A percentile compares a stretch with the other conserved stretches of the same genome.
phyloP scores from a whole-genome alignment of 257 asterid species.

The Jacaranda mimosifolia region DNA sequence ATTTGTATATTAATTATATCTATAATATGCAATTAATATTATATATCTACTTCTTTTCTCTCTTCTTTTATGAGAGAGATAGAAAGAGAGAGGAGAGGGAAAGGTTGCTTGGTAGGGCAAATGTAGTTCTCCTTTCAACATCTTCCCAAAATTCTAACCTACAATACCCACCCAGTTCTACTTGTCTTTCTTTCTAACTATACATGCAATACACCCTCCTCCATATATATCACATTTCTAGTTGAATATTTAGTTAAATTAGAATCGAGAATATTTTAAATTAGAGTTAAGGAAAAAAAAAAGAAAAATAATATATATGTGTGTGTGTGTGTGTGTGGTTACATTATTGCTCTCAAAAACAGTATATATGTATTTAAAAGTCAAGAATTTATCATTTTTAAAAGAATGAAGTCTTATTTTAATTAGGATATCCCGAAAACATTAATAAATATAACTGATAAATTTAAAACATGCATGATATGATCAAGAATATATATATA shows the following conservation, averaged over 20 bases:
- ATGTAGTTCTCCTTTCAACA: conserved; percentile 51
- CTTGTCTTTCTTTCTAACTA: conserved; percentile 38
- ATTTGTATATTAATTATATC: neutral
- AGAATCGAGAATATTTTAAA: neutral
- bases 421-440: too few relatives aligned
- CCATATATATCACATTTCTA: neutral
- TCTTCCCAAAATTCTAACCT: conserved; percentile 52
- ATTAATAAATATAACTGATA: too few relatives aligned
- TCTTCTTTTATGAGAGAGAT: conserved; percentile 16
- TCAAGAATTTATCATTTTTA: too few relatives aligned
- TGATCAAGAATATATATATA: too few relatives aligned
- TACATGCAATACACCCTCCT: conserved; percentile 24
- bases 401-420: too few relatives aligned
- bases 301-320: too few relatives aligned
- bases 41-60: neutral
- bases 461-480: too few relatives aligned
- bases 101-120: conserved; percentile 62
- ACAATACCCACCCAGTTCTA: conserved; percentile 49
- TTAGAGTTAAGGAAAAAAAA: too few relatives aligned
- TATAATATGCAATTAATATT: neutral
- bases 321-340: too few relatives aligned
- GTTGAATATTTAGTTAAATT: neutral
- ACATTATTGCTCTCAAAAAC: too few relatives aligned
- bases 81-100: neutral
- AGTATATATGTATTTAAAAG: too few relatives aligned